These are phyloP conservation scores for Petrea volubilis DNA, from an alignment of 257 asterid species.

Conservation along the genomic window DNA sequence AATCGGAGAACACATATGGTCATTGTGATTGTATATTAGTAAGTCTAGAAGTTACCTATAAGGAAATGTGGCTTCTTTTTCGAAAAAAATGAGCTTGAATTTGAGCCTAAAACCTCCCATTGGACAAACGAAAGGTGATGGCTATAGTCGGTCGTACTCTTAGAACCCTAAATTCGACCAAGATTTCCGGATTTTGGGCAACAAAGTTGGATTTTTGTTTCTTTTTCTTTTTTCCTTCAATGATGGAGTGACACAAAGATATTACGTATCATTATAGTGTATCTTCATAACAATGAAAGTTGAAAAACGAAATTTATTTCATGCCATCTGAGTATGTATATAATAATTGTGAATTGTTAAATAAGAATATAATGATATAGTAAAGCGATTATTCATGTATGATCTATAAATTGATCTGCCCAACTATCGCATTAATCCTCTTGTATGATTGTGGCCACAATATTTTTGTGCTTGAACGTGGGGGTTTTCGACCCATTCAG, in stretches of 20 bases:
- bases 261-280: conserved; percentile 16
- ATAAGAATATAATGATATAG: conserved; percentile 14
- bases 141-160: neutral
- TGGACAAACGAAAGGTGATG: neutral
- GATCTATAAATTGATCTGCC: too few relatives aligned
- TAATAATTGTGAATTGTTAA: too few relatives aligned
- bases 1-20: conserved; percentile 16
- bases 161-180: neutral
- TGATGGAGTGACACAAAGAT: conserved; percentile 24
- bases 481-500: neutral
- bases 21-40: neutral
- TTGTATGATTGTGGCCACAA: neutral
- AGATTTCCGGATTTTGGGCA: neutral
- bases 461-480: neutral
- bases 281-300: neutral
- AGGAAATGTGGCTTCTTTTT: too few relatives aligned
- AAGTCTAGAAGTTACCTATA: neutral
- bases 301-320: too few relatives aligned
- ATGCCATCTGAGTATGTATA: too few relatives aligned
- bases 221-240: neutral
- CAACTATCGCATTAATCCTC: too few relatives aligned
- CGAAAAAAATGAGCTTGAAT: too few relatives aligned
- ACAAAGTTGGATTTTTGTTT: neutral
- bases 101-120: neutral
- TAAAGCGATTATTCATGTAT: too few relatives aligned